These are phyloP conservation scores for Xanthoparmelia taractica DNA, from an alignment of 495 filamentous ascomycete genomes.

Conservation along the genomic window DNA sequence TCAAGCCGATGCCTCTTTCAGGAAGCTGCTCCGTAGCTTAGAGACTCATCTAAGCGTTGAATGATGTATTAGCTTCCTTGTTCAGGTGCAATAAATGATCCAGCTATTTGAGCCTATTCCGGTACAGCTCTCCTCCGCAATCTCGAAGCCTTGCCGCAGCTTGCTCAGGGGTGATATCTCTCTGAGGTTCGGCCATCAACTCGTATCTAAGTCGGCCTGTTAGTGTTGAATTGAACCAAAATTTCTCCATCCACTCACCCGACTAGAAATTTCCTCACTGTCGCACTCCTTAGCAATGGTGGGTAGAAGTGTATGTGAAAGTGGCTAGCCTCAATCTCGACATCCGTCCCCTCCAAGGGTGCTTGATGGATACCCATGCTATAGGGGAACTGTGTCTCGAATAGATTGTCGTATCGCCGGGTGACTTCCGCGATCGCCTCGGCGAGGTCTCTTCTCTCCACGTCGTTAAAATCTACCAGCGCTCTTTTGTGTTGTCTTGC, in stretches of 20 bases:
- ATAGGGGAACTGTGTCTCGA: constrained; percentile 94
- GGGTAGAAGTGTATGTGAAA: constrained; percentile 98
- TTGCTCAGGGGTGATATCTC: constrained; percentile 96
- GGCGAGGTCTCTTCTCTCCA: constrained; percentile 64
- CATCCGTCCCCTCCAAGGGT: constrained; percentile 72
- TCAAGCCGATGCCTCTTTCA: not conserved
- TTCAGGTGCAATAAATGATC: not conserved
- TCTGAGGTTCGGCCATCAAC: constrained; percentile 90
- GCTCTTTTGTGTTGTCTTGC: constrained; percentile 70
- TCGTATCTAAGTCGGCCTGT: constrained; percentile 51
- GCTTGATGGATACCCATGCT: constrained; percentile 93
- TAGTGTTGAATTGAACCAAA: not conserved
- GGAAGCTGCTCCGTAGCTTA: not conserved
- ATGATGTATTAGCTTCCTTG: not conserved
- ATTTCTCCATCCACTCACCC: constrained; percentile 43
- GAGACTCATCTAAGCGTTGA: not conserved
- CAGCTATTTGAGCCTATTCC: constrained; percentile 49
- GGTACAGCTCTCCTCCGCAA: constrained; percentile 75
- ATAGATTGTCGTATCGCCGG: constrained; percentile 89
- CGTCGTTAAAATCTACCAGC: constrained; percentile 66
- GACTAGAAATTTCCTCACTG: constrained; percentile 90
- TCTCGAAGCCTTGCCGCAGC: constrained; percentile 69
- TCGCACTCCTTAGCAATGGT: constrained; percentile 82
- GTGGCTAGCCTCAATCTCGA: constrained; percentile 79
- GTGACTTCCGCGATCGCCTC: constrained; percentile 81